Base-by-base conservation (phyloP, 2,329 filamentous ascomycete species). In the Erysiphe pulchra region DNA sequence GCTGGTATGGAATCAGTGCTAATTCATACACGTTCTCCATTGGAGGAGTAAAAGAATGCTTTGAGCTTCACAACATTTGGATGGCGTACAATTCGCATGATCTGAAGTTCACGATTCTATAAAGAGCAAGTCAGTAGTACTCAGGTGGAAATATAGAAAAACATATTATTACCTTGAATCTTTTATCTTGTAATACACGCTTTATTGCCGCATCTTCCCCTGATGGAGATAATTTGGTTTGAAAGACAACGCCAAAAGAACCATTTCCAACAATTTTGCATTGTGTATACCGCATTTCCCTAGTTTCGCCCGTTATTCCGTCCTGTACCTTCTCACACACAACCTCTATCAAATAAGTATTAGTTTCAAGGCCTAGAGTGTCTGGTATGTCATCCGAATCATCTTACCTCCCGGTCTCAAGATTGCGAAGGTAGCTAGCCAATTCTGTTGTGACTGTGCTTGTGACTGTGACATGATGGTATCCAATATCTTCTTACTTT, bases 231-330 rank as follows among this genome's bases (percentile, higher is more conserved):
- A 98, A 73, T 68, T 95, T 95, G 47, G 90, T 98, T 68, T 98
- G 90, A 64, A 98, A 98, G 52, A 98, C 90, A 44, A 98, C 87
- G 53, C 90, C 90, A 56, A 98, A 98, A 33, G 87, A 95, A 54
- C 90, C 90, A 66, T 98, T 98, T 62, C 90, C 90, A 43, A 98
- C 90, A 58, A 98, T 95, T 68, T 98, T 98, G 70, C 87, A 95
- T 62, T 95, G 90, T 47, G 90, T 95, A 64, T 98, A 98, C 62
- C 92, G 84, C 65, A 98, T 76, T 58, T 98, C 90, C 63, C 83
- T 80, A 57, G 85, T 92, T 63, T 98, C 90, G 57, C 90, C 90
- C 13, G 90, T 98, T 54, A 93, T 69, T 61, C 90, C 90, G 70
- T 98, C 90, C 64, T 98, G 90, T 54, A 98, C 90, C 68, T 93